phyloP scores from a whole-genome alignment of 305 asterid species.

The Solanum hybrid region DNA sequence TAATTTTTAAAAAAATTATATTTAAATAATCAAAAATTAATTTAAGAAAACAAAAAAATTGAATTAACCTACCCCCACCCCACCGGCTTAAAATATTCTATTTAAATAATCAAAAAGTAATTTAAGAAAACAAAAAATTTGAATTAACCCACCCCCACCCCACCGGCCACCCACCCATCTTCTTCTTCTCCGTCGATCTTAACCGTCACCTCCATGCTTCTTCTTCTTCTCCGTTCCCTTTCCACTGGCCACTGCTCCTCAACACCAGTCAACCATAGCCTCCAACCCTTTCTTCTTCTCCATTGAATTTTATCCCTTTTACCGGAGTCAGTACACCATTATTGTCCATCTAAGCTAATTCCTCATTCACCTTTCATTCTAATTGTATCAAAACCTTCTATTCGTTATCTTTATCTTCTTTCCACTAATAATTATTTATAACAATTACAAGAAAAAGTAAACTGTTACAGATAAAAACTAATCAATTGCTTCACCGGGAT shows the following conservation, averaged over 20 bases:
- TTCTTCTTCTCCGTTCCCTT: no score
- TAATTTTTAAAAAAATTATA: no score
- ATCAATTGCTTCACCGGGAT: background rate
- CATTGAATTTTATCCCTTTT: background rate
- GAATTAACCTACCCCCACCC: no score
- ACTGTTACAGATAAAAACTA: no score
- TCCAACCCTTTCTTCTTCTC: background rate
- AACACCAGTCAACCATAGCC: background rate
- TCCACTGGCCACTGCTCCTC: background rate
- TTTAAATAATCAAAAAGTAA: no score
- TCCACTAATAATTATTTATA: no score
- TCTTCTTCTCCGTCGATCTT: background rate
- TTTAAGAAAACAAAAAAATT: background rate
- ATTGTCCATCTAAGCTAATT: no score
- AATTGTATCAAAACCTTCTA: no score
- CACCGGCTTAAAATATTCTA: no score
- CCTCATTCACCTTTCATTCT: background rate
- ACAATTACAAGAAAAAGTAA: no score
- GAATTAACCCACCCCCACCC: background rate
- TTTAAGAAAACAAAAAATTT: background rate
- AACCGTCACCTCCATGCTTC: background rate
- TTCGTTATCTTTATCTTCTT: no score
- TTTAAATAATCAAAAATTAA: no score
- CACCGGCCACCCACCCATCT: background rate
- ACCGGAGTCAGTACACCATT: background rate